Conservation (phyloP, 148 eudicot genomes). For the Rhododendron griersonianum region DNA sequence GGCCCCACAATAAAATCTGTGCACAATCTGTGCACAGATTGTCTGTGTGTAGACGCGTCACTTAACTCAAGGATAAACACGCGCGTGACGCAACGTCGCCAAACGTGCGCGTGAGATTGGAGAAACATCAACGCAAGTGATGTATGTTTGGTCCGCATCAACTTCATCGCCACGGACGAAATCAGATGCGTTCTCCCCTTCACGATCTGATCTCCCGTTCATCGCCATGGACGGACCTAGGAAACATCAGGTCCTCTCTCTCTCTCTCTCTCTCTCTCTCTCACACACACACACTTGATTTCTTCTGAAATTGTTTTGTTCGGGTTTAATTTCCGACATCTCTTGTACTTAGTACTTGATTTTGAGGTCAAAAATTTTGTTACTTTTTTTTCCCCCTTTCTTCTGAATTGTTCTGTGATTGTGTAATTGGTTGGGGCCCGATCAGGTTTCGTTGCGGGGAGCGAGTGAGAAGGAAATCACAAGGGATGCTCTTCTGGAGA, state of each 20-base stretch:
- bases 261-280: not conserved
- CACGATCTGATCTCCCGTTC: not conserved
- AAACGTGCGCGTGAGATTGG: not conserved
- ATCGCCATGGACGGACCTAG: slow-evolving; percentile 43
- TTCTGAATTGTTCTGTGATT: not conserved
- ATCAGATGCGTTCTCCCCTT: not conserved
- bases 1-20: too few species aligned
- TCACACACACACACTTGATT: not conserved
- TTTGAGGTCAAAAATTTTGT: not conserved
- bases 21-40: too few species aligned
- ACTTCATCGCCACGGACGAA: not conserved
- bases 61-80: not conserved
- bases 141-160: not conserved
- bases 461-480: slow-evolving; percentile 83
- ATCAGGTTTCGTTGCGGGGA: slow-evolving; percentile 84
- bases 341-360: not conserved
- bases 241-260: slow-evolving; percentile 45
- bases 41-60: too few species aligned
- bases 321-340: not conserved
- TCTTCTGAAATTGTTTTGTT: not conserved
- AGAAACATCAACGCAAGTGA: not conserved
- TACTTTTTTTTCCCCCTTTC: too few species aligned
- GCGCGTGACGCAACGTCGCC: not conserved
- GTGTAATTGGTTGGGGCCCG: not conserved
- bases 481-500: slow-evolving; percentile 66